Evolutionary conservation across 169 alveolate species (phyloP).

Genomic region (Plasmodium relictum): DNA sequence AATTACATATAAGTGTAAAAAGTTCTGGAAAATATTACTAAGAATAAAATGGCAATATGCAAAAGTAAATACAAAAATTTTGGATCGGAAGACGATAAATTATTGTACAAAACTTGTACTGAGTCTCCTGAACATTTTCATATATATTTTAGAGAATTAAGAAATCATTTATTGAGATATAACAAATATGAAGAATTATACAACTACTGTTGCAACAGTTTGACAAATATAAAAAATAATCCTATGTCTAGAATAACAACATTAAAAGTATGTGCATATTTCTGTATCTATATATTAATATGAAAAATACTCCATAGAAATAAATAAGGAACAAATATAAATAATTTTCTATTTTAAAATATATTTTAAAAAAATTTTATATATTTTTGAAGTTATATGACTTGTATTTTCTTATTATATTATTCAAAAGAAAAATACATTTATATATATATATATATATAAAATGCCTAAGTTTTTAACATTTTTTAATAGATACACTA

Average conservation of each 20-base stretch:
- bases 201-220: conserved; percentile 32
- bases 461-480: neutral
- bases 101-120: conserved; percentile 31
- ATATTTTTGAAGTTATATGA: too few relatives aligned
- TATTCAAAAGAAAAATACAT: too few relatives aligned
- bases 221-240: conserved; percentile 15
- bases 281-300: neutral
- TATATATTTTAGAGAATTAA: conserved; percentile 41
- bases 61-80: conserved; percentile 34
- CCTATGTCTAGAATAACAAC: conserved; percentile 39
- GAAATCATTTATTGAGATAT: conserved; percentile 15
- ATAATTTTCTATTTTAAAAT: neutral
- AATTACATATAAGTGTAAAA: too few relatives aligned
- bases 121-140: conserved; percentile 52
- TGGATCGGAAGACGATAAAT: conserved; percentile 15
- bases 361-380: too few relatives aligned
- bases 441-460: too few relatives aligned
- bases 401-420: too few relatives aligned
- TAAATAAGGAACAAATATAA: neutral
- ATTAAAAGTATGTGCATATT: conserved; percentile 14
- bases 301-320: neutral
- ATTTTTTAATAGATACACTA: neutral
- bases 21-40: neutral
- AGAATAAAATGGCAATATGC: conserved; percentile 25
- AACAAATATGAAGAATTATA: conserved; percentile 40